Base-by-base conservation (phyloP, 2,329 filamentous ascomycete genomes). In the Penicillium sp. region DNA sequence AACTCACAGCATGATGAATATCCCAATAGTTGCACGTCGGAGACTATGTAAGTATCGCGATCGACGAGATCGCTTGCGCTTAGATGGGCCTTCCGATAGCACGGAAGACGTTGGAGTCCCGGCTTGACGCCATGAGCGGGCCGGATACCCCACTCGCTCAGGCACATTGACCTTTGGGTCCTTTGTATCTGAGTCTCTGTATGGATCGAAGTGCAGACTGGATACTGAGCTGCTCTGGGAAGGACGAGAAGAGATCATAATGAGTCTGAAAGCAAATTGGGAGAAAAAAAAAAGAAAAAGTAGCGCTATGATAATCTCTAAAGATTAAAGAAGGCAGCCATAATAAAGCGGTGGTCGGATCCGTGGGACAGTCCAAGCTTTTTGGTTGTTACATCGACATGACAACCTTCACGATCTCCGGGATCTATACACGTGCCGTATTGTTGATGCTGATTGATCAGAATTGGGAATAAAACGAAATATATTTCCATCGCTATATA, bases 1-100 rank as follows among this genome's bases (percentile, higher is more conserved):
- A 42, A 66, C 72, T 66, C 58, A 74, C 72, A 74, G 63, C 72
- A 75, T 73, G 53, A 73, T 52, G 53, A 75, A 69, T 39, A 73
- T 61, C 1, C 60, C 56, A 13, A 68, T 29, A 12, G 69, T 17
- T 8, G 55, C 57, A 44, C 62, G 61, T 27, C 66, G 15, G 7
- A 68, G 53, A 39, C 66, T 66, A 43, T 61, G 60, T 33, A 55
- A 55, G 17, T 63, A 57, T 9, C 55, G 61, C 23, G 58, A 57
- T 33, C 58, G 60, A 53, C 54, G 52, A 31, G 60, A 60, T 56
- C 61, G 61, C 29, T 47, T 62, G n/a, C 45, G 54, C 39, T 48
- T 61, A 5, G 48, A 29, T 5, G 44, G 31, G 13, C 57, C 44
- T 35, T 59, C 60, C 13, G 59, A 48, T 17, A 63, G 36, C n/a